Evolutionary conservation across 345 rosid genomes (phyloP), one percentile per base, ranked within the genome.

Genomic region (Erucastrum elatum): DNA sequence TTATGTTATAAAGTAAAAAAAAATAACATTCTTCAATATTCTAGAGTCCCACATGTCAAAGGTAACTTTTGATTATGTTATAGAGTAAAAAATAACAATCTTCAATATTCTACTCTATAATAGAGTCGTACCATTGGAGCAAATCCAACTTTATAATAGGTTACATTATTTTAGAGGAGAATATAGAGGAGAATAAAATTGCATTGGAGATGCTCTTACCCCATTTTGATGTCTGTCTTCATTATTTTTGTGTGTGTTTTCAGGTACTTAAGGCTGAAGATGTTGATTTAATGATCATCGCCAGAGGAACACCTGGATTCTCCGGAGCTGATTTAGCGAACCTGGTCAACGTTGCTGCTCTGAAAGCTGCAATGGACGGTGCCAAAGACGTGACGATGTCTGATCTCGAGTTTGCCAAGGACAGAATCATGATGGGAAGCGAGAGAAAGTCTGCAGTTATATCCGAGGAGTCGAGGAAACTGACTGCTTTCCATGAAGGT

Each of bases 251-350:
- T 29, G 31, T 29, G 31, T 65, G 29, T 75, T 64, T 75, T 41
- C 87, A 93, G 99, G 92, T 95, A 44, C 84, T 91, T 75, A 90
- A 89, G 87, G 92, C 89, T 5, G 93, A 91, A 51, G 99, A 93
- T 84, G 94, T 96, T 30, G 99, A 93, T 86, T 77, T 91, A 84
- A 93, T 87, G 93, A 90, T 91, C 79, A 93, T 95, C 5, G 98
- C 99, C 21, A 84, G 98, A 85, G 99, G 97, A 55, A 93, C 98
- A 5, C 97, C 99, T 37, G 97, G 99, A 60, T 95, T 93, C 80
- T 95, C 98, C 1, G 99, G 98, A 16, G 99, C 98, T 68, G 99
- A 95, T 84, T 90, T 93, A 59, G 98, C 99, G 4, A 93, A 93
- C 70, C 70, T 95, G 75, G 88, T 93, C 60, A 95, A 95, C 8